Base-by-base conservation (phyloP, 441 rosid genomes). In the Lepidium campestre region DNA sequence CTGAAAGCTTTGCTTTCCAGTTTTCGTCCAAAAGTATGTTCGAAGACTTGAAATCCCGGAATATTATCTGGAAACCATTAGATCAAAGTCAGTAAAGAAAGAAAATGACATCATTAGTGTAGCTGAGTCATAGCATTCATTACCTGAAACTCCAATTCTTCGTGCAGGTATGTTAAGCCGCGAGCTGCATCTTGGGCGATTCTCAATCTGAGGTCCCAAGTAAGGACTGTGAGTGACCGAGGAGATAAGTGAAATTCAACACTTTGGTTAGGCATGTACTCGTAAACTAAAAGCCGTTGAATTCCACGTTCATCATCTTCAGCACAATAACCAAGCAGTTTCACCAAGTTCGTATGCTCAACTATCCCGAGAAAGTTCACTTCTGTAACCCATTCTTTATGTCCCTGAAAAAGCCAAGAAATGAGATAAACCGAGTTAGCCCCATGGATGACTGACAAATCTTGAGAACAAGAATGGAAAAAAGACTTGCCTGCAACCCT, bases 171-270 rank as follows among this genome's bases (percentile, higher is more conserved):
- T 7, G 85, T 76, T 71, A 93, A 80, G 62, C 97, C 97, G 5
- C 93, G 91, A 76, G 97, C 99, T 46, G 97, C 82, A 64, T 93
- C 95, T 73, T 85, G 97, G 0, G 99, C 97, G 67, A 93, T 84
- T 79, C 83, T 81, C 77, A 93, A 69, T 72, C 99, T 87, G 78
- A 82, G 77, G 19, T 78, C 66, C 99, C 99, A 90, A 23, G 99
- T 68, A 67, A 93, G 97, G 9, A 85, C 71, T 37, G 74, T 67
- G 57, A 68, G 60, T 12, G 89, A 76, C 14, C 79, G 79, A 54
- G 78, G 22, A 2, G 80, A 82, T 62, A 87, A 71, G 65, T 85
- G 79, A 65, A 74, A 66, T 40, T 85, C 86, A 8, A 87, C 87
- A n/a, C 91, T 85, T 71, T 61, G 71, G 37, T 87, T 87, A 7